phyloP scores from a whole-genome alignment of 305 asterid species.

The Plantago rigida region DNA sequence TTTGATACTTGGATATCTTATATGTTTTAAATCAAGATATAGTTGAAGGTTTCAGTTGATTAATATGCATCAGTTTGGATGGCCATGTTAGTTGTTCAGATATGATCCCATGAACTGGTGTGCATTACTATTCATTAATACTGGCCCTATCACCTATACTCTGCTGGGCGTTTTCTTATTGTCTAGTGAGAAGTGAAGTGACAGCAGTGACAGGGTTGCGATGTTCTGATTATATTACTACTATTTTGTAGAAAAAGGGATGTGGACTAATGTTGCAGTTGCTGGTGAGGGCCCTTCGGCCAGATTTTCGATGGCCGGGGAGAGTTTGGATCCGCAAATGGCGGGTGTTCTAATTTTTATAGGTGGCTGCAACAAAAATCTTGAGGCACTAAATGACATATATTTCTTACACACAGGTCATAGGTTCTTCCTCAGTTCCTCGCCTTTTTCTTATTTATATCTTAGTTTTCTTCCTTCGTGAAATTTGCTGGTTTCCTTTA shows the following conservation, averaged over 20 bases:
- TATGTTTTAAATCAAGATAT: too few species aligned
- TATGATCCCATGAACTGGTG: too few species aligned
- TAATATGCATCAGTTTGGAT: too few species aligned
- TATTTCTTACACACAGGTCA: constrained; percentile 82
- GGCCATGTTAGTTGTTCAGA: too few species aligned
- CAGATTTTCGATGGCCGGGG: constrained; percentile 95
- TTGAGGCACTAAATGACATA: constrained; percentile 84
- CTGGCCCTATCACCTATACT: too few species aligned
- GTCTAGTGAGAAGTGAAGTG: too few species aligned
- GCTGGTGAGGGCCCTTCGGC: constrained; percentile 77
- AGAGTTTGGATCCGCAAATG: constrained; percentile 74
- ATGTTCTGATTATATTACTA: constrained; percentile 1
- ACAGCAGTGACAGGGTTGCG: too few species aligned
- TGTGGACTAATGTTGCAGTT: constrained; percentile 62
- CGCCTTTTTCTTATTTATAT: background rate
- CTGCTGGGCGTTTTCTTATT: too few species aligned
- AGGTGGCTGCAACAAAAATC: constrained; percentile 91
- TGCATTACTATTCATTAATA: too few species aligned
- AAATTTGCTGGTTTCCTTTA: background rate
- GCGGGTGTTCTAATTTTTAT: constrained; percentile 71
- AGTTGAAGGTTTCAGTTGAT: too few species aligned
- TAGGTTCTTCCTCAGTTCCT: constrained; percentile 10
- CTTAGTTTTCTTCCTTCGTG: background rate
- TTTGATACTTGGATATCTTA: background rate
- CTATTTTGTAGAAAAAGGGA: constrained; percentile 46